Conservation (phyloP, 2,329 filamentous ascomycete species). For the Verticillium nubilum region DNA sequence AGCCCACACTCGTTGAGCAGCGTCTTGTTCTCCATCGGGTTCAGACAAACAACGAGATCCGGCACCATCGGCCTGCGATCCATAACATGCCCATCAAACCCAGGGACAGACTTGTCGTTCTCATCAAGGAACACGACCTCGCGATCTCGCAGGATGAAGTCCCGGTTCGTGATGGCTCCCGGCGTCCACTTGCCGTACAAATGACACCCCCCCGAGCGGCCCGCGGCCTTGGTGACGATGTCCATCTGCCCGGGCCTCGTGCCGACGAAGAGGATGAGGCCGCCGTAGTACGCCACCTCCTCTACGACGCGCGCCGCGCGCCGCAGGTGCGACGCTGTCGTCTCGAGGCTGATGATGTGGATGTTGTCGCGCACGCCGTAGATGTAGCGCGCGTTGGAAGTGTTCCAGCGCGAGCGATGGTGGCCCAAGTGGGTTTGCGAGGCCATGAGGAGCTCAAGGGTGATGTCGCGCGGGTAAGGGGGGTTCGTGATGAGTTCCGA, state of each 20-base stretch:
- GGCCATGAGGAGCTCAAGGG: slow-evolving; percentile 85
- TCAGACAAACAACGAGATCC: slow-evolving; percentile 87
- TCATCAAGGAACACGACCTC: slow-evolving; percentile 72
- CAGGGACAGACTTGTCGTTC: slow-evolving; percentile 53
- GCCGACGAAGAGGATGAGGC: slow-evolving; percentile 85
- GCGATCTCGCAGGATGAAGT: slow-evolving; percentile 74
- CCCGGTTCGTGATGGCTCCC: slow-evolving; percentile 85
- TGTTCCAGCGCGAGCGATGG: slow-evolving; percentile 88
- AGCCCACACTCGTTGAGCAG: slow-evolving; percentile 86
- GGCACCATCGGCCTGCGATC: slow-evolving; percentile 67
- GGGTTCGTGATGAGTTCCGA: slow-evolving; percentile 64
- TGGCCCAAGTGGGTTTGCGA: slow-evolving; percentile 88
- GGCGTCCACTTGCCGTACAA: slow-evolving; percentile 91
- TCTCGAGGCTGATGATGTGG: slow-evolving; percentile 89
- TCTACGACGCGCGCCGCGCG: slow-evolving; percentile 89
- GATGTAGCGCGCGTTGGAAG: slow-evolving; percentile 89
- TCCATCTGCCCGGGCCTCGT: slow-evolving; percentile 77
- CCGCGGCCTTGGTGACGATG: slow-evolving; percentile 74
- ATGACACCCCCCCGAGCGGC: slow-evolving; percentile 74
- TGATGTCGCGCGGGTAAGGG: slow-evolving; percentile 72
- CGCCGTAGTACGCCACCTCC: slow-evolving; percentile 76
- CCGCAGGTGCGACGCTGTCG: slow-evolving; percentile 83
- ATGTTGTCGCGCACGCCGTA: slow-evolving; percentile 82
- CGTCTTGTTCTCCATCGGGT: slow-evolving; percentile 87
- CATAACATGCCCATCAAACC: slow-evolving; percentile 61